A percentile compares a stretch with the other conserved stretches of the same genome.
These are phyloP conservation scores for Spergularia bocconei DNA, from an alignment of 148 eudicot genomes.

Conservation along the genomic window DNA sequence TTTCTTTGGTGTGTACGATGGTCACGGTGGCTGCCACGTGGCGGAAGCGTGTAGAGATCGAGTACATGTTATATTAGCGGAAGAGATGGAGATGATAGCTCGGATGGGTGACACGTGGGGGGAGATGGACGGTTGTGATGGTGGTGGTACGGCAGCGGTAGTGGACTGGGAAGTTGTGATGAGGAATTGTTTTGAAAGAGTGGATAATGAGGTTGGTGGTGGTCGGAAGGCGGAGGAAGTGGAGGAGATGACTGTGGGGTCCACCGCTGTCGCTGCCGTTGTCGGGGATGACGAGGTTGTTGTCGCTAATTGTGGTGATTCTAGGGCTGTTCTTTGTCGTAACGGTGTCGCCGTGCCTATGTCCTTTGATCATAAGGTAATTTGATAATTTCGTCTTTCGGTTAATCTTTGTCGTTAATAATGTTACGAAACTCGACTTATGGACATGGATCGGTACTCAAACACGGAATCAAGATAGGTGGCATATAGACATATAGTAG, in stretches of 20 bases:
- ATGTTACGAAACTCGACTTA: too few relatives aligned
- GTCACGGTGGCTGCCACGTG: conserved; percentile 63
- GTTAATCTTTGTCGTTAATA: too few relatives aligned
- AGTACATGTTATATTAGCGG: conserved; percentile 36
- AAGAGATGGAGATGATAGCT: too few relatives aligned
- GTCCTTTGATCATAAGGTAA: conserved; percentile 78
- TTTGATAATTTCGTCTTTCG: too few relatives aligned
- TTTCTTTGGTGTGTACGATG: conserved; percentile 65
- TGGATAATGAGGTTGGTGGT: conserved; percentile 54
- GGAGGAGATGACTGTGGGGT: conserved; percentile 53
- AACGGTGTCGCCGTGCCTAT: conserved; percentile 49
- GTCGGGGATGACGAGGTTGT: conserved; percentile 56
- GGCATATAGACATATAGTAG: too few relatives aligned
- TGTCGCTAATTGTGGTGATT: conserved; percentile 81
- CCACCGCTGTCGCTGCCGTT: conserved; percentile 66
- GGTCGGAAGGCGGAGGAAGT: conserved; percentile 15
- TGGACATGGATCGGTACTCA: too few relatives aligned
- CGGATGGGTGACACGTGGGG: conserved; percentile 17
- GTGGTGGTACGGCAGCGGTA: conserved; percentile 38
- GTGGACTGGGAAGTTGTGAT: conserved; percentile 59
- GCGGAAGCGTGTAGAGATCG: conserved; percentile 51
- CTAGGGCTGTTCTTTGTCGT: conserved; percentile 63
- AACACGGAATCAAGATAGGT: too few relatives aligned
- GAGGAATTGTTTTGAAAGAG: conserved; percentile 42
- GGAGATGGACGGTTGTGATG: neutral